Base-by-base conservation (phyloP, 2,329 filamentous ascomycete genomes). In the Colletotrichum lini region DNA sequence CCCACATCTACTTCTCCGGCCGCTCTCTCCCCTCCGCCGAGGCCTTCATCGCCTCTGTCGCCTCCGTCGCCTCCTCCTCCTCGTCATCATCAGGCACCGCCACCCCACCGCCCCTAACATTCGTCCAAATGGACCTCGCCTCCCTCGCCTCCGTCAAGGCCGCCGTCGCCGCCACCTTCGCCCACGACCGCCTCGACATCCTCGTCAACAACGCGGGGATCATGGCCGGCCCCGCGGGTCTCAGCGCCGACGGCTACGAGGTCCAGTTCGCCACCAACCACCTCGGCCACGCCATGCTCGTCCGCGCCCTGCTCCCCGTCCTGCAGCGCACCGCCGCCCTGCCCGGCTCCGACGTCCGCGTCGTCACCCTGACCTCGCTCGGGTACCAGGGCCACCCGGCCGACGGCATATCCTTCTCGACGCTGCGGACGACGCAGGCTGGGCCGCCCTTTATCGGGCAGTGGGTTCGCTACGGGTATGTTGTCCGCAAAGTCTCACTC, bases 1-100 rank as follows among this genome's bases (percentile, higher is more conserved):
- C 80, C 0, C 84, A 87, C 67, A 86, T 90, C 72, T 90, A 87
- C 79, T 83, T 91, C 69, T 86, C 83, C 16, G 87, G 86, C 2
- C 85, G 88, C 56, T 85, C 80, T 23, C 79, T 77, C 52, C 80
- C 83, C 56, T 83, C 83, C 13, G 83, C 81, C 23, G 80, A 83
- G 9, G 81, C 83, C 10, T 84, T 89, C 52, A 78, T 84, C 18
- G 78, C 80, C 3, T 81, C 84, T 6, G 57, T 70, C 1, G 21
- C 68, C 50, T 7, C 42, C 18, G n/a, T 52, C 3, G 30, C 26
- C 2, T 16, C 38, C 15, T 26, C 35, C 35, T 38, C 26, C 5
- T 49, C 23, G 6, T 35, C 50, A 6, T 45, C 40, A 15, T 2
- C 16, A 0, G 26, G 26, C 26, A 76, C 83, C 12, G 1, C 58